phyloP scores from a whole-genome alignment of 768 basidiomycete genomes.

The Lentinula lateritia region DNA sequence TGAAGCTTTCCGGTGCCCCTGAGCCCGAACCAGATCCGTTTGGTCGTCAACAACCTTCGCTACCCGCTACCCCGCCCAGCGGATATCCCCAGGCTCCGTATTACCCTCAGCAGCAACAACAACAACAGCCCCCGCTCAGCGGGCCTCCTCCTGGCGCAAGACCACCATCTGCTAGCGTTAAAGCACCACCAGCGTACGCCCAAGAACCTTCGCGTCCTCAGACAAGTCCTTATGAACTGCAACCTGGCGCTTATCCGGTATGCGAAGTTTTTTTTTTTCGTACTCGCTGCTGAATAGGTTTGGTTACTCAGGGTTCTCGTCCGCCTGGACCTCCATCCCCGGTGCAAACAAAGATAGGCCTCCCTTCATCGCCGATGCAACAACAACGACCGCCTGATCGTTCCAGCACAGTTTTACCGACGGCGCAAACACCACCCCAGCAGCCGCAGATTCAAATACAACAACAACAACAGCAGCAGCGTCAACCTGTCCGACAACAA shows the following conservation, averaged over 20 bases:
- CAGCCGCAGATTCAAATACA: slow-evolving; percentile 19
- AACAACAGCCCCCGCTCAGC: slow-evolving; percentile 13
- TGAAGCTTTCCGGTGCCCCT: slow-evolving; percentile 35
- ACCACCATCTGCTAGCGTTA: slow-evolving; percentile 34
- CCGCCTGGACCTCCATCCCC: slow-evolving; percentile 14
- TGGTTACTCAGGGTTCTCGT: slow-evolving; percentile 17
- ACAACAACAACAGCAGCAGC: slow-evolving; percentile 27
- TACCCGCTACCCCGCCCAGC: slow-evolving; percentile 24
- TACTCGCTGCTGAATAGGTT: neutral
- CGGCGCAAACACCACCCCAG: neutral
- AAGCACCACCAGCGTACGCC: slow-evolving; percentile 41
- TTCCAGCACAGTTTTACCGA: neutral
- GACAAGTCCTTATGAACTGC: slow-evolving; percentile 24
- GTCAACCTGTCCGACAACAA: slow-evolving; percentile 34
- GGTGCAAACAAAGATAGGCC: slow-evolving; percentile 12
- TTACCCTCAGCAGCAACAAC: slow-evolving; percentile 24
- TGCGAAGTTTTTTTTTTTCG: neutral
- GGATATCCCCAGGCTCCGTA: slow-evolving; percentile 39
- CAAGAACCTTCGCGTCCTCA: slow-evolving; percentile 27
- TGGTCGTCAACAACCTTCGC: slow-evolving; percentile 27
- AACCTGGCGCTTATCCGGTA: slow-evolving; percentile 20
- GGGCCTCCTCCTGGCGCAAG: slow-evolving; percentile 23
- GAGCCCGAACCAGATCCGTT: slow-evolving; percentile 32
- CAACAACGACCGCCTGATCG: slow-evolving; percentile 6
- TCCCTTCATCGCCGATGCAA: slow-evolving; percentile 14